Base-by-base conservation (phyloP, 306 rosid species). In the Spatholobus suberectus region DNA sequence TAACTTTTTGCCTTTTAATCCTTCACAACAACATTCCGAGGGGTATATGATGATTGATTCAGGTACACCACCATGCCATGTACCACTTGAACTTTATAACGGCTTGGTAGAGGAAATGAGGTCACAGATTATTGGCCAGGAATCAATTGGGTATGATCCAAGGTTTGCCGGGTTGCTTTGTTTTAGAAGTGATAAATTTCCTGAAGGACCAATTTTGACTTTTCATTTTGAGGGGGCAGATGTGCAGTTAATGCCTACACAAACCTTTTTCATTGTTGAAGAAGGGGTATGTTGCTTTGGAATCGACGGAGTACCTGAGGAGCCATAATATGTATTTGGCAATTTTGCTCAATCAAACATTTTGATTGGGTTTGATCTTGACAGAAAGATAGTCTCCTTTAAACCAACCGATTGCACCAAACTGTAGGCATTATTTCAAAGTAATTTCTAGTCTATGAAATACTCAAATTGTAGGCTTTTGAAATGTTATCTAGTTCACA, bases 361-460 rank as follows among this genome's bases (percentile, higher is more conserved):
- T 75, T 54, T 86, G 75, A 83, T 88, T 61, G 86, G 89, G 12
- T 86, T 65, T 67, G 89, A 83, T 57, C 54, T 80, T 6, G 91
- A 83, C 6, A 61, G 11, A 21, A 76, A 18, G 73, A 51, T 10
- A 1, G 86, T 78, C 57, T 83, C 84, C 7, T 88, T 88, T 38
- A 73, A 83, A 83, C 81, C 85, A 49, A 75, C 88, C 1, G 85
- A 83, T 65, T 86, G 91, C 44, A 74, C 89, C 37, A 78, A 44
- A 51, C 24, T 71, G 4, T 83, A 63, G 27, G 49, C 7, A 9
- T n/a, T 29, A 29, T 62, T 35, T 46, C n/a, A 14, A 11, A 12
- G 52, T 46, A 43, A 43, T 43, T 43, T 43, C 3, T 43, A 11
- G 14, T 43, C 14, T 43, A 12, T 43, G 14, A 9, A 43, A 11